These are phyloP conservation scores for Yamadazyma taylorii DNA, from an alignment of 1,139 yeast genomes.

Conservation along the genomic window DNA sequence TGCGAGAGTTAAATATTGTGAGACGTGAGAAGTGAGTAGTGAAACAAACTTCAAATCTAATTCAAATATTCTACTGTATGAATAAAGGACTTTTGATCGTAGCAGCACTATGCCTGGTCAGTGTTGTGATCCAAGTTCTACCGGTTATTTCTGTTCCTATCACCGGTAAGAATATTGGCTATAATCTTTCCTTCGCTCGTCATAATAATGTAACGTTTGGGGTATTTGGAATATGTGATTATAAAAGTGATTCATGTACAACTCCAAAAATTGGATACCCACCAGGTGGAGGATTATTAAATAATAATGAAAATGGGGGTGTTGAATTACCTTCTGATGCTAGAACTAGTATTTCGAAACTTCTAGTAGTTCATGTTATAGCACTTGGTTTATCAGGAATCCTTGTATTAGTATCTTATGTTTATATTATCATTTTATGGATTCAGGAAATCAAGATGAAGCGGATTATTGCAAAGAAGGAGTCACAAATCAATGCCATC, in stretches of 20 bases:
- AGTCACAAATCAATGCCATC: not conserved
- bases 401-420: slow-evolving; percentile 15
- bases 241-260: slow-evolving; percentile 28
- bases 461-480: not conserved
- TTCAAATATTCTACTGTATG: no score
- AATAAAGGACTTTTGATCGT: slow-evolving; percentile 28
- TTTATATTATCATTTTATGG: slow-evolving; percentile 5
- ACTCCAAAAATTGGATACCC: slow-evolving; percentile 41
- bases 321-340: slow-evolving; percentile 43
- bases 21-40: no score
- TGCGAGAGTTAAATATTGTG: slow-evolving; percentile 2
- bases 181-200: slow-evolving; percentile 29
- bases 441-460: slow-evolving; percentile 5
- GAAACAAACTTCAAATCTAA: no score
- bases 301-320: slow-evolving; percentile 23
- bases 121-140: slow-evolving; percentile 39
- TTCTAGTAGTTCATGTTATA: slow-evolving; percentile 46
- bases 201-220: slow-evolving; percentile 40
- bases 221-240: slow-evolving; percentile 46
- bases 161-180: slow-evolving; percentile 24
- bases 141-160: slow-evolving; percentile 47
- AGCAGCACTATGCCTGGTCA: slow-evolving; percentile 25
- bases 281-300: slow-evolving; percentile 8
- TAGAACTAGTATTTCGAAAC: slow-evolving; percentile 40
- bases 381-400: slow-evolving; percentile 38